phyloP scores from a whole-genome alignment of 2,329 filamentous ascomycete genomes.

The Hypomyces rosellus region DNA sequence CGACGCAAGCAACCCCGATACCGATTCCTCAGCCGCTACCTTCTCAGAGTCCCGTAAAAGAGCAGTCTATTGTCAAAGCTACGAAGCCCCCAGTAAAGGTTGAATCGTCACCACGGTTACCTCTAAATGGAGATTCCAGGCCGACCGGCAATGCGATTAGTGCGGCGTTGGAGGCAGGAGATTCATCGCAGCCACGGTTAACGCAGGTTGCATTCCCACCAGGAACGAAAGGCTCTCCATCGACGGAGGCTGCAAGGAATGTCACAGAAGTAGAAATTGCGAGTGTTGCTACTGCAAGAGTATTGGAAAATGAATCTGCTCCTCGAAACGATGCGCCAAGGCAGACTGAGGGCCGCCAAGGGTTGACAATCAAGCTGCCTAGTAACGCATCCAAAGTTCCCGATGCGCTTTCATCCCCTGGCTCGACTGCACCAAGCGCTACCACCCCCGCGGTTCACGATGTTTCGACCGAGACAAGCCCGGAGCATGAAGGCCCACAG shows the following conservation, averaged over 20 bases:
- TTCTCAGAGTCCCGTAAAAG: not conserved
- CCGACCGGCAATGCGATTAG: not conserved
- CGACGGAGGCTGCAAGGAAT: constrained; percentile 7
- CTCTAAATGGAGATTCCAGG: constrained; percentile 2
- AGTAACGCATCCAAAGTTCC: constrained; percentile 22
- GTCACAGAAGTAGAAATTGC: constrained; percentile 4
- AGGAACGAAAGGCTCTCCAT: constrained; percentile 24
- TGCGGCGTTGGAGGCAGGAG: not conserved
- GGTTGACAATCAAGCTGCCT: constrained; percentile 26
- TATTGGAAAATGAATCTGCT: not conserved
- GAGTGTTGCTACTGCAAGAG: not conserved
- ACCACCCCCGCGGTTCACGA: constrained; percentile 65
- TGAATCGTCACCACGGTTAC: not conserved
- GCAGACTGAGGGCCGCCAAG: not conserved
- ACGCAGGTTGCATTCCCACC: constrained; percentile 28
- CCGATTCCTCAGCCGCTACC: not conserved
- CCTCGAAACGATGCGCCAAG: not conserved
- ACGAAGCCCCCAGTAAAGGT: not conserved
- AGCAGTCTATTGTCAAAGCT: not conserved
- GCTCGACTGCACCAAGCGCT: constrained; percentile 66
- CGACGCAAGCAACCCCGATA: not conserved
- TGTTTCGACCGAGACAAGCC: constrained; percentile 67
- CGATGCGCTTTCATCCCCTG: constrained; percentile 48
- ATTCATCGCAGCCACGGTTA: constrained; percentile 10
- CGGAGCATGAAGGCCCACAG: constrained; percentile 59